phyloP scores from a whole-genome alignment of 2,329 filamentous ascomycete species.

The Kalmusia sp. region DNA sequence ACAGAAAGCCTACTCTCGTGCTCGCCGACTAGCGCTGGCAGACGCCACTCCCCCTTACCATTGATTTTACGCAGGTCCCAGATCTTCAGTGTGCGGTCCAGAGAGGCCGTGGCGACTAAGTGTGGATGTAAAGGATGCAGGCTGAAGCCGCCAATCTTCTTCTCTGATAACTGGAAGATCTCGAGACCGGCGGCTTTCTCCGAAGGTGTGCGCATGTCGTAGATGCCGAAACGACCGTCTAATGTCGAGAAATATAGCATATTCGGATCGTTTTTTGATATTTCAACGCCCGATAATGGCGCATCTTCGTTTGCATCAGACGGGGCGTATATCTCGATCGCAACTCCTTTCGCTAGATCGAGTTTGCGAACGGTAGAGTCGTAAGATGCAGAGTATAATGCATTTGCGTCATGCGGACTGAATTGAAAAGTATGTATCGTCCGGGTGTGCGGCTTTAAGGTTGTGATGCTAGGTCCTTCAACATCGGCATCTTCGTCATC shows the following conservation, averaged over 20 bases:
- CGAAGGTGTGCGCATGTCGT: constrained; percentile 72
- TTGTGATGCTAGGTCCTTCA: constrained; percentile 80
- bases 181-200: constrained; percentile 60
- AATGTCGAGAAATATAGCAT: constrained; percentile 87
- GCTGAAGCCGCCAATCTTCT: constrained; percentile 95
- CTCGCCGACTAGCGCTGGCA: constrained; percentile 77
- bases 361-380: constrained; percentile 90
- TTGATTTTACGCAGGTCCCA: constrained; percentile 89
- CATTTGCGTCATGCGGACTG: constrained; percentile 73
- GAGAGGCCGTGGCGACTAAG: constrained; percentile 83
- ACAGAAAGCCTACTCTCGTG: constrained; percentile 85
- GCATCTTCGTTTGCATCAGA: constrained; percentile 72
- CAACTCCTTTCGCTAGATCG: constrained; percentile 80
- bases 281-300: constrained; percentile 84
- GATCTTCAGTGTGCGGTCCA: constrained; percentile 87
- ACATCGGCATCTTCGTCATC: constrained; percentile 70
- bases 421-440: constrained; percentile 89
- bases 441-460: constrained; percentile 86
- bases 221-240: constrained; percentile 78
- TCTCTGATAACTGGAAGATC: constrained; percentile 79
- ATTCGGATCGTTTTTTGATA: constrained; percentile 73
- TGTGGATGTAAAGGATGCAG: constrained; percentile 82
- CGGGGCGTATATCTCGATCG: constrained; percentile 82
- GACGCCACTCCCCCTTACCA: constrained; percentile 65
- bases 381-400: constrained; percentile 86